Base-by-base conservation (phyloP, 805 yeast species). In the Saccharomycopsis olivae region DNA sequence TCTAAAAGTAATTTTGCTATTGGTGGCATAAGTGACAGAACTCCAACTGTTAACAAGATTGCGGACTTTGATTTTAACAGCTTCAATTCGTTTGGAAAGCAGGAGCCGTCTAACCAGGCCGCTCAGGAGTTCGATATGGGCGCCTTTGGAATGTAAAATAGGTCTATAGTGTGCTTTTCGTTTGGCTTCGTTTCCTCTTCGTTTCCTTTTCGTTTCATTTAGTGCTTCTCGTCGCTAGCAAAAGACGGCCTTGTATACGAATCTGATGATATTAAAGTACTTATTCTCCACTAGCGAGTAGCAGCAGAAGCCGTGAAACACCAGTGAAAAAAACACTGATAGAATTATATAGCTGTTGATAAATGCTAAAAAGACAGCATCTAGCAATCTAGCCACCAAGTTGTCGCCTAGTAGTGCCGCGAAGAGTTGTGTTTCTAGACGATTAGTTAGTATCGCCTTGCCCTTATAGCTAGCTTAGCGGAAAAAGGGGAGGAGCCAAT, bases 131-230 rank as follows among this genome's bases (percentile, higher is more conserved):
- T 35, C 14, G 30, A 35, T 25, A 35, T 35, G 38, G 30, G 31
- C 5, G 17, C 38, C 5, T 35, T 35, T 25, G 38, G 38, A n/a
- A n/a, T 35, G 18, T 35, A 21, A 33, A 19, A n/a, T n/a, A n/a
- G n/a, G n/a, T n/a, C n/a, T n/a, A n/a, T n/a, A n/a, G n/a, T n/a
- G n/a, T n/a, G n/a, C n/a, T n/a, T n/a, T n/a, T n/a, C n/a, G n/a
- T n/a, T n/a, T n/a, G n/a, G n/a, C n/a, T n/a, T n/a, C n/a, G n/a
- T n/a, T n/a, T n/a, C n/a, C n/a, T n/a, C n/a, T n/a, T n/a, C n/a
- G n/a, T n/a, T n/a, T n/a, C n/a, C n/a, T n/a, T n/a, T n/a, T n/a
- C n/a, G n/a, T 28, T 9, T 28, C 8, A 9, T 28, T 9, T 28
- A 13, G 14, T 23, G 25, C 10, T 8, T 23, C 10, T 8, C 10